Conservation (phyloP, 176 grass and related monocot species). For the Coix lacrymajobi region DNA sequence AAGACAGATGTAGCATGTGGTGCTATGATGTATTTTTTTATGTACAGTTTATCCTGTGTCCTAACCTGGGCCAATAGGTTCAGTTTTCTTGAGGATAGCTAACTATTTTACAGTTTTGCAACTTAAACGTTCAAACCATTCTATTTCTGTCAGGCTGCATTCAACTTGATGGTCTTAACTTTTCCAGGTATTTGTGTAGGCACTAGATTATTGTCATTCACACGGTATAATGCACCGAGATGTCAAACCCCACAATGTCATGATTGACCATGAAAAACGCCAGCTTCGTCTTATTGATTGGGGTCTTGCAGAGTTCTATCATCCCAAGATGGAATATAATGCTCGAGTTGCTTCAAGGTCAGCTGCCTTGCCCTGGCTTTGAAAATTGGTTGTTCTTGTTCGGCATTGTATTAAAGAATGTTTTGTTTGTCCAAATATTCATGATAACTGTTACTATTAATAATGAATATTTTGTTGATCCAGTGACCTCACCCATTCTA, state of each 20-base stretch:
- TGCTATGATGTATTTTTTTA: background rate
- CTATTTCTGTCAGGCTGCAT: constrained; percentile 15
- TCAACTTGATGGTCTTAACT: constrained; percentile 41
- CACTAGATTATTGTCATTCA: constrained; percentile 94
- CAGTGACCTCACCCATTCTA: background rate
- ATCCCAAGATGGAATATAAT: constrained; percentile 91
- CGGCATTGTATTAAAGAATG: background rate
- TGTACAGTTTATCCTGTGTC: background rate
- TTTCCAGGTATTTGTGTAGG: constrained; percentile 80
- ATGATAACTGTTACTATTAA: background rate
- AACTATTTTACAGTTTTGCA: background rate
- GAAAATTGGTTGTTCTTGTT: background rate
- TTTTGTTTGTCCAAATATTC: background rate
- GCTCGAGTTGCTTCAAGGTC: constrained; percentile 96
- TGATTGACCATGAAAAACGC: constrained; percentile 89
- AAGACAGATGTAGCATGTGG: background rate
- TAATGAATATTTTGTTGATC: constrained; percentile 8
- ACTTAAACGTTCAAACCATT: background rate
- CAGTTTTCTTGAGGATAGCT: background rate
- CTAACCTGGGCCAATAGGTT: background rate
- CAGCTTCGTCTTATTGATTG: constrained; percentile 95
- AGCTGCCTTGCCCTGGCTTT: constrained; percentile 4
- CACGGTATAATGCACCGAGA: constrained; percentile 96
- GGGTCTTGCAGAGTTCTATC: constrained; percentile 97
- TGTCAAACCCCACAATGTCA: constrained; percentile 94